Conservation (phyloP, 169 alveolate genomes). For the Toxoplasma gondii region DNA sequence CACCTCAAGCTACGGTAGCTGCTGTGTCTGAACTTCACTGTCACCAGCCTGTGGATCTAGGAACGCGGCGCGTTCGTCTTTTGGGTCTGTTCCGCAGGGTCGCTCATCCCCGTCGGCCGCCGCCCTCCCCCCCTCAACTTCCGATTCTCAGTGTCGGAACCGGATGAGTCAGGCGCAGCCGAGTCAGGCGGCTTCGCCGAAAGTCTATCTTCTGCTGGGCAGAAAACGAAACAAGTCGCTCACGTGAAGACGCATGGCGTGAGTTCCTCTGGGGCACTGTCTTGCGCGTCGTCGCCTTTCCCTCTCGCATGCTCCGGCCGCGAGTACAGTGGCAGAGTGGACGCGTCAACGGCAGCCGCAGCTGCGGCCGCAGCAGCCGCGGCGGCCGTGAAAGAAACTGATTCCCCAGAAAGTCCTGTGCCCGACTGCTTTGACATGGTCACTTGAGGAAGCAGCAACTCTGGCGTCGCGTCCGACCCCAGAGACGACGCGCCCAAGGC, state of each 20-base stretch:
- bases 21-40: too few species aligned
- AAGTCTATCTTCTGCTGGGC: too few species aligned
- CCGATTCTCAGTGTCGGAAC: too few species aligned
- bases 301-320: neutral
- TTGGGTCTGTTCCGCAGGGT: too few species aligned
- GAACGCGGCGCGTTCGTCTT: too few species aligned
- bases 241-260: conserved; percentile 33
- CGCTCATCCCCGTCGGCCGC: too few species aligned
- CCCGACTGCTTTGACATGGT: neutral
- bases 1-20: too few species aligned
- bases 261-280: neutral
- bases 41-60: too few species aligned
- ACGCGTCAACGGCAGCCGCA: neutral
- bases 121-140: too few species aligned
- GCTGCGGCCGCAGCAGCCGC: conserved; percentile 12
- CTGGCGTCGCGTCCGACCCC: neutral
- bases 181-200: neutral
- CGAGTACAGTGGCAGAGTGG: neutral
- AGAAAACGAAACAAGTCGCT: neutral
- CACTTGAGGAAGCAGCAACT: neutral
- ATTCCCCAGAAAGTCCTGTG: neutral
- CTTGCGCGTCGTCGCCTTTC: neutral
- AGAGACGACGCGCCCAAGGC: neutral
- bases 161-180: too few species aligned
- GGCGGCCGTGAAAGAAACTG: neutral